Conservation (phyloP, 805 yeast genomes). For the Candida vaughaniae region DNA sequence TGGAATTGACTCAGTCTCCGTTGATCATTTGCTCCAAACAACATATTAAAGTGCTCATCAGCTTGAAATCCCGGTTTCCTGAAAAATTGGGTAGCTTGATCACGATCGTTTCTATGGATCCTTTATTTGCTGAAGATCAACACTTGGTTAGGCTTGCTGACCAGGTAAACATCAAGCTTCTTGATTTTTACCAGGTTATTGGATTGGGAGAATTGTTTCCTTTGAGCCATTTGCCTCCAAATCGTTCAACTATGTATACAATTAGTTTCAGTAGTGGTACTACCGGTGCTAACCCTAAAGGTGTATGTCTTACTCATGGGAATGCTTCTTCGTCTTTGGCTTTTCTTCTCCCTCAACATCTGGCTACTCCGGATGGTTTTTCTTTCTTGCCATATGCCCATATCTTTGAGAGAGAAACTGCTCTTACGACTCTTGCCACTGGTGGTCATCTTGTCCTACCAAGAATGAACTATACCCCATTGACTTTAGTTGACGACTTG, state of each 20-base stretch:
- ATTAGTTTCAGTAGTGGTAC: constrained; percentile 56
- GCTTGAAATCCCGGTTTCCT: constrained; percentile 36
- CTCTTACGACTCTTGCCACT: constrained; percentile 40
- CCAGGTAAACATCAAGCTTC: constrained; percentile 21
- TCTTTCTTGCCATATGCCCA: constrained; percentile 60
- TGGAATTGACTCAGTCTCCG: constrained; percentile 35
- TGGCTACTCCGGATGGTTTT: constrained; percentile 23
- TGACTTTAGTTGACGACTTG: constrained; percentile 58
- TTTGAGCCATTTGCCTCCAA: constrained; percentile 25
- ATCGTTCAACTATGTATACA: constrained; percentile 35
- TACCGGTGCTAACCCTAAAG: constrained; percentile 74
- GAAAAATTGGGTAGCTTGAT: constrained; percentile 41
- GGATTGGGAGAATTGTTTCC: constrained; percentile 40
- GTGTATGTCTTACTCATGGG: constrained; percentile 57
- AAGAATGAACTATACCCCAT: constrained; percentile 31
- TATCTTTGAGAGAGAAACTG: constrained; percentile 51
- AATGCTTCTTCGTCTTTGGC: constrained; percentile 48
- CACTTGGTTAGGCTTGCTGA: constrained; percentile 22
- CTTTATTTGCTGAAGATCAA: constrained; percentile 17
- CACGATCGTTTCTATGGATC: constrained; percentile 57
- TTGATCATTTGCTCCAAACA: constrained; percentile 53
- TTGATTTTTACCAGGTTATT: constrained; percentile 32
- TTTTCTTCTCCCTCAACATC: constrained; percentile 29
- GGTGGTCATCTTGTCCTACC: constrained; percentile 58
- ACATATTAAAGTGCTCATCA: constrained; percentile 49